A percentile compares a stretch with the other conserved stretches of the same genome.
Evolutionary conservation across 108 stramenopile species (phyloP).

Genomic region (Nannochloropsis gaditana): DNA sequence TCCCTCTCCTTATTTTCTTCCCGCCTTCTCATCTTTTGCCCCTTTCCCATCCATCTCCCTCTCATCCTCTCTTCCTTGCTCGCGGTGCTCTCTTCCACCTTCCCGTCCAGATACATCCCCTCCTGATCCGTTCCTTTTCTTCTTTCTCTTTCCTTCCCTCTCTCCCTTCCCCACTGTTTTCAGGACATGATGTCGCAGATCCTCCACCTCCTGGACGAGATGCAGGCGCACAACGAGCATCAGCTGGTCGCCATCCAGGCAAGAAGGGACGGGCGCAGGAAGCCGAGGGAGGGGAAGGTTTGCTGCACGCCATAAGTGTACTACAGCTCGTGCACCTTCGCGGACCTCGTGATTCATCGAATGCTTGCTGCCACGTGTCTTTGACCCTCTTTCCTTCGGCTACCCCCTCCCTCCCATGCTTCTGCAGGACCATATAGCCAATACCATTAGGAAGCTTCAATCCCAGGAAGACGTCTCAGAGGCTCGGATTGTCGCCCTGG

Average conservation of each 20-base stretch:
- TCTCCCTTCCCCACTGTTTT: background rate
- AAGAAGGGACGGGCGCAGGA: background rate
- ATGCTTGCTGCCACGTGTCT: too few species aligned
- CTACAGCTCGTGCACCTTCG: too few species aligned
- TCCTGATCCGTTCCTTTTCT: background rate
- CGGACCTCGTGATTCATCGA: too few species aligned
- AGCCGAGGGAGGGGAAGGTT: background rate
- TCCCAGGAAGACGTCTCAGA: background rate
- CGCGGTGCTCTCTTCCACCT: background rate
- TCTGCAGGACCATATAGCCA: background rate
- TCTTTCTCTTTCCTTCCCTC: background rate
- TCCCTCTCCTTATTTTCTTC: too few species aligned
- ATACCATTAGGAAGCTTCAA: background rate
- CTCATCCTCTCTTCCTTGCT: background rate
- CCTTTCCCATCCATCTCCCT: too few species aligned
- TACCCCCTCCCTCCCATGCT: background rate
- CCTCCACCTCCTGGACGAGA: slow-evolving; percentile 15
- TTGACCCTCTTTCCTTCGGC: background rate
- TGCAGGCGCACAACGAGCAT: background rate
- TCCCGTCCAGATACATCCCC: background rate
- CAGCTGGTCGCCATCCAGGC: background rate
- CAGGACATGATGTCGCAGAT: slow-evolving; percentile 14
- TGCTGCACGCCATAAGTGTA: background rate
- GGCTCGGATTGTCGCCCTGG: background rate
- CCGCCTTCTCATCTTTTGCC: too few species aligned